phyloP scores from a whole-genome alignment of 352 stramenopile species.

The Bremia lactucae region DNA sequence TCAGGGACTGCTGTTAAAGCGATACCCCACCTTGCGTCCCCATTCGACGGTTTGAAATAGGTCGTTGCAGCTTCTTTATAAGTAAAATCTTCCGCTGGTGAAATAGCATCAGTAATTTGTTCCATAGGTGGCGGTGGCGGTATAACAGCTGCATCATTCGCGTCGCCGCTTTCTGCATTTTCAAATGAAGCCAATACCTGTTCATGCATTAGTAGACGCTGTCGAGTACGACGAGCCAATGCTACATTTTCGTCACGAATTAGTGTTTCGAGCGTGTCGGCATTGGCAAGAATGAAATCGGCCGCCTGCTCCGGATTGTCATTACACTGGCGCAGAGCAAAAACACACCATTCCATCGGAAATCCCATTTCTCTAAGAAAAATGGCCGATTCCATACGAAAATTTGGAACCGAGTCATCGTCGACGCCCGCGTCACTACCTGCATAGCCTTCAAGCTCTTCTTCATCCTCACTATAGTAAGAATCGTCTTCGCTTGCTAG shows the following conservation, averaged over 20 bases:
- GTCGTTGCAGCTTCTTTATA: slow-evolving; percentile 20
- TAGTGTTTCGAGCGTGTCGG: slow-evolving; percentile 71
- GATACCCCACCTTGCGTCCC: slow-evolving; percentile 76
- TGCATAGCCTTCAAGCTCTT: slow-evolving; percentile 30
- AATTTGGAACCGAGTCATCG: slow-evolving; percentile 54
- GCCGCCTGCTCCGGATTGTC: slow-evolving; percentile 73
- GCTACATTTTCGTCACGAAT: slow-evolving; percentile 63
- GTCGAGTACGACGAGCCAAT: slow-evolving; percentile 32
- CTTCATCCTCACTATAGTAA: slow-evolving; percentile 81
- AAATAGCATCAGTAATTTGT: slow-evolving; percentile 19
- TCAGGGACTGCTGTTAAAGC: slow-evolving; percentile 78
- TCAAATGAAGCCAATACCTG: slow-evolving; percentile 13
- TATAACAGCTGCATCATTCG: not conserved
- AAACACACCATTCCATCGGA: slow-evolving; percentile 82
- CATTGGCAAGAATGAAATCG: slow-evolving; percentile 80
- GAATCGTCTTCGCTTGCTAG: slow-evolving; percentile 40
- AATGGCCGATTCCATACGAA: slow-evolving; percentile 73
- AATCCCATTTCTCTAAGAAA: slow-evolving; percentile 81
- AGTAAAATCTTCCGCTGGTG: slow-evolving; percentile 40
- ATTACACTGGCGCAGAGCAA: slow-evolving; percentile 70
- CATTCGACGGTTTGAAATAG: slow-evolving; percentile 14
- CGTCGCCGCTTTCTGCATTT: slow-evolving; percentile 8
- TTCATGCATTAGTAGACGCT: slow-evolving; percentile 36
- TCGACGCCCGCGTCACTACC: slow-evolving; percentile 18
- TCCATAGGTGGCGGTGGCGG: slow-evolving; percentile 18